Percentiles rank a stretch among this genome's conserved stretches.
Evolutionary conservation across 495 filamentous ascomycete species (phyloP).

Genomic region (Pseudotulostoma volvatum): DNA sequence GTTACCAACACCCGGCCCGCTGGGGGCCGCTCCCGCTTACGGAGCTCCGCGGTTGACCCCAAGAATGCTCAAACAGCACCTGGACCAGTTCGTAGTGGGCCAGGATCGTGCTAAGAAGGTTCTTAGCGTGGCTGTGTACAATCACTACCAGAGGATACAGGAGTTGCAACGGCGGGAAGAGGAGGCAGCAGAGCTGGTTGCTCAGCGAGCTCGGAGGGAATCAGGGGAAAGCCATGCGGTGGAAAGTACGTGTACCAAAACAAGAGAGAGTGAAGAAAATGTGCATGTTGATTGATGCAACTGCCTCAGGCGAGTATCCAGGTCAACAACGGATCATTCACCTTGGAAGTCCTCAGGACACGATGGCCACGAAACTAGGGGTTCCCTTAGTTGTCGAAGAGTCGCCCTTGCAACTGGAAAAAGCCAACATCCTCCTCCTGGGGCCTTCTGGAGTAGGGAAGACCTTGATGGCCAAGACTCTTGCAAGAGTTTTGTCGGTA

Average conservation of each 20-base stretch:
- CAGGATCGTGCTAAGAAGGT: conserved; percentile 95
- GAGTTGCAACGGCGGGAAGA: conserved; percentile 62
- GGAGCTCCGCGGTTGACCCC: conserved; percentile 67
- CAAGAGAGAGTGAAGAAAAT: not conserved
- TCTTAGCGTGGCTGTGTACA: conserved; percentile 84
- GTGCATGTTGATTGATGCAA: too few species aligned
- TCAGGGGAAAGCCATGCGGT: conserved; percentile 30
- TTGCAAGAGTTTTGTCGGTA: conserved; percentile 68
- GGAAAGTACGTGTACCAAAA: conserved; percentile 41
- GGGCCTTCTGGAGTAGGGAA: conserved; percentile 94
- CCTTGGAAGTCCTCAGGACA: conserved; percentile 10
- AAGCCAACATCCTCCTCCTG: conserved; percentile 86
- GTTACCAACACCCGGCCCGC: conserved; percentile 39
- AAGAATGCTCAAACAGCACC: conserved; percentile 65
- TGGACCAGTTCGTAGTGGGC: conserved; percentile 92
- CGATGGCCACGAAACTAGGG: conserved; percentile 6
- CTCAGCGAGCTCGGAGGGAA: conserved; percentile 33
- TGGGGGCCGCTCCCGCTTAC: conserved; percentile 38
- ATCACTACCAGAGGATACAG: conserved; percentile 83
- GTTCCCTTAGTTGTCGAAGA: conserved; percentile 32
- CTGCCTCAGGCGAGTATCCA: conserved; percentile 64
- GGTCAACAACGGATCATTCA: conserved; percentile 49
- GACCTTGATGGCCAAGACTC: conserved; percentile 80
- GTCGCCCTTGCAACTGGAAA: conserved; percentile 67
- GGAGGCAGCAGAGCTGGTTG: conserved; percentile 48